A percentile compares a stretch with the other conserved stretches of the same genome.
These are phyloP conservation scores for Saccharomycopsis sp. DNA, from an alignment of 805 yeast species.

Conservation along the genomic window DNA sequence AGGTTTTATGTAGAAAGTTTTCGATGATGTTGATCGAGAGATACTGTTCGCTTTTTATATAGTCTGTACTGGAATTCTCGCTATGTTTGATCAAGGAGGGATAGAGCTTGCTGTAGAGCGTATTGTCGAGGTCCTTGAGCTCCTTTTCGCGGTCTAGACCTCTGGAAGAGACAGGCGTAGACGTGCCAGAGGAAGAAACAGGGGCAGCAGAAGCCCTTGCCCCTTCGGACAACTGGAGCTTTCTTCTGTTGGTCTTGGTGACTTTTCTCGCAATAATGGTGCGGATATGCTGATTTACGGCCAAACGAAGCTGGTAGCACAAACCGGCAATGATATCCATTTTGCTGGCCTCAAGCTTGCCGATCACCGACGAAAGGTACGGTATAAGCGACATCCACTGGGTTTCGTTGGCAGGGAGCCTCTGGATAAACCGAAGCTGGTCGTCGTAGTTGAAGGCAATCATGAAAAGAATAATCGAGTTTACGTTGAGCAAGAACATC, in stretches of 20 bases:
- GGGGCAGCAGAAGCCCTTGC: background rate
- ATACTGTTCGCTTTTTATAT: conserved; percentile 14
- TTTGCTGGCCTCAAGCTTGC: conserved; percentile 1
- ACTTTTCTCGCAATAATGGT: conserved; percentile 3
- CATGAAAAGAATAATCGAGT: conserved; percentile 14
- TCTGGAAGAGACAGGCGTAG: background rate
- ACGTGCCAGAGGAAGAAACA: background rate
- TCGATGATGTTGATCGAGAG: conserved; percentile 11
- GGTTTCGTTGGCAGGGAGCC: conserved; percentile 9
- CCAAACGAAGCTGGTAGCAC: conserved; percentile 16
- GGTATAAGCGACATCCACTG: conserved; percentile 18
- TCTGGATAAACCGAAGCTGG: conserved; percentile 4
- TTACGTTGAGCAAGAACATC: conserved; percentile 4
- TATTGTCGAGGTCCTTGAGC: conserved; percentile 10
- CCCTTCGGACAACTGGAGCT: conserved; percentile 1
- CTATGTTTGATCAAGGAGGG: conserved; percentile 7
- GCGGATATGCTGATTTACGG: conserved; percentile 13
- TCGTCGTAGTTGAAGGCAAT: conserved; percentile 19
- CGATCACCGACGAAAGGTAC: conserved; percentile 10
- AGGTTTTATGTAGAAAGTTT: conserved; percentile 12
- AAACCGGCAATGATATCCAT: conserved; percentile 8
- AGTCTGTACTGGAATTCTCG: conserved; percentile 12
- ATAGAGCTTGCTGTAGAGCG: conserved; percentile 6
- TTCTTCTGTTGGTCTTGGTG: conserved; percentile 3
- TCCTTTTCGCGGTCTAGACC: conserved; percentile 12